Base-by-base conservation (phyloP, 1,284 basidiomycete species). In the Takashimella koratensis region DNA sequence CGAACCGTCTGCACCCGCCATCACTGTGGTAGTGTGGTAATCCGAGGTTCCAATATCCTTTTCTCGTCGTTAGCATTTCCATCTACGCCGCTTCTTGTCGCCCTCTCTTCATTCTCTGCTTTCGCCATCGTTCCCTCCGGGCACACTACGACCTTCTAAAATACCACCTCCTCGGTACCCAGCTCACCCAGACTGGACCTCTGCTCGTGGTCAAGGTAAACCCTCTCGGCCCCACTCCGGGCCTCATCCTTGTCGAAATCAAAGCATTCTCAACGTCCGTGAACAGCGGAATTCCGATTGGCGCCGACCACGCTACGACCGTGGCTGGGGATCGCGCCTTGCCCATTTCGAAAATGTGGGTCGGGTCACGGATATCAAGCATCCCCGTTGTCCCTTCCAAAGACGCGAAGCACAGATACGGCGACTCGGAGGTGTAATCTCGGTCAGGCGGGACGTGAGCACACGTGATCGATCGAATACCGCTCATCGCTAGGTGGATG, bases 11-110 rank as follows among this genome's bases (percentile, higher is more conserved):
- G 88, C 83, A 2, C 85, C 84, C 4, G 85, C 87, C 5, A 87
- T 81, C 0, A 87, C 88, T 10, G 94, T 73, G 67, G 91, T 88
- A 5, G 90, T 85, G 66, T 97, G 93, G 66, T 86, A 88, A 50
- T 93, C 88, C 0, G 90, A 94, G 1, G 84, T 79, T 47, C 80
- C 77, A 13, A 94, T 71, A 54, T 80, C 83, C 90, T 94, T 63
- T 10, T 23, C 49, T 26, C 21, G 16, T 30, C 16, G 19, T 22
- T 11, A 12, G 22, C 12, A 6, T 11, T 20, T 20, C 10, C 44
- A n/a, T 11, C 4, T 22, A 22, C 3, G 8, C 19, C 21, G 30
- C 5, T n/a, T n/a, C n/a, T n/a, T n/a, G n/a, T n/a, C n/a, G n/a
- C n/a, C n/a, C n/a, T n/a, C n/a, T n/a, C n/a, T n/a, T n/a, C n/a